phyloP scores from a whole-genome alignment of 1,139 yeast species.

The Kodamaea alishanica region DNA sequence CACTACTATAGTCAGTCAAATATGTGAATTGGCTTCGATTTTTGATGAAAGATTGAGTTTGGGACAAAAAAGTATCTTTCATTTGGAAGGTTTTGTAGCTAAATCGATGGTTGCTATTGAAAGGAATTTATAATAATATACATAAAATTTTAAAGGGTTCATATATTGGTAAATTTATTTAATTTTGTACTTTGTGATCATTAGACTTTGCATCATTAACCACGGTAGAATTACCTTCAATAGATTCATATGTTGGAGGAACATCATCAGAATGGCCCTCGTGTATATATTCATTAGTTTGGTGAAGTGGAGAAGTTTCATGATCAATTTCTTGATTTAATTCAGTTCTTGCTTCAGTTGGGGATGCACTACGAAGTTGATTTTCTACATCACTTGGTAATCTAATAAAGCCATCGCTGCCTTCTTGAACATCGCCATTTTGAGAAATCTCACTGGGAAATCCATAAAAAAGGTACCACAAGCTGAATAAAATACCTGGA shows the following conservation, averaged over 20 bases:
- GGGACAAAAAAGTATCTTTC: slow-evolving; percentile 89
- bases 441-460: slow-evolving; percentile 5
- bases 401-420: slow-evolving; percentile 19
- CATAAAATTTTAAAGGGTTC: neutral
- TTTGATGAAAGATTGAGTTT: slow-evolving; percentile 86
- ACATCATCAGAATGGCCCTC: neutral
- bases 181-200: slow-evolving; percentile 35
- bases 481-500: slow-evolving; percentile 35
- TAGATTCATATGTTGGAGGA: neutral
- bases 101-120: slow-evolving; percentile 64
- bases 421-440: neutral
- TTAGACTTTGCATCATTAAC: slow-evolving; percentile 15
- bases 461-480: slow-evolving; percentile 28
- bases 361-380: slow-evolving; percentile 1
- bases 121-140: slow-evolving; percentile 4
- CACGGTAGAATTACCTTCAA: slow-evolving; percentile 16
- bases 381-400: slow-evolving; percentile 21
- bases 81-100: slow-evolving; percentile 91
- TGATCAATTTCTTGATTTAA: slow-evolving; percentile 6
- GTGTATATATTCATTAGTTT: slow-evolving; percentile 1
- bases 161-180: slow-evolving; percentile 1
- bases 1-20: slow-evolving; percentile 37
- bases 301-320: slow-evolving; percentile 1
- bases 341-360: neutral
- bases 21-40: slow-evolving; percentile 66